Conservation (phyloP, 306 rosid species). For the cucumber (Cucumis sativus) region Cucumber_9930_V3 NC_026659.2:5557501-5558000, state of each 20-base stretch:
- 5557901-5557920: not conserved
- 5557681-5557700: too few relatives aligned
- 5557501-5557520: not conserved
- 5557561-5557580: not conserved
- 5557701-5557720: too few relatives aligned
- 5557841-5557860: not conserved
- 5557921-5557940: slow-evolving; percentile 34
- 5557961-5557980: slow-evolving; percentile 87
- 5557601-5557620: too few relatives aligned
- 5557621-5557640: too few relatives aligned
- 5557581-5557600: not conserved
- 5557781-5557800: too few relatives aligned
- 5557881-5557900: not conserved
- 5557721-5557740: too few relatives aligned
- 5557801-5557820: too few relatives aligned
- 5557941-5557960: slow-evolving; percentile 81
- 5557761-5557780: too few relatives aligned
- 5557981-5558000: slow-evolving; percentile 67
- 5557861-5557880: not conserved
- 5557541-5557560: not conserved
- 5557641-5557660: too few relatives aligned
- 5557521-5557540: not conserved
- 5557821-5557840: too few relatives aligned
- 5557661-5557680: too few relatives aligned
- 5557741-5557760: too few relatives aligned